Evolutionary conservation across 495 filamentous ascomycete species (phyloP), one percentile per base, ranked within the genome.

Genomic region (Aspergillus coremiiformis): DNA sequence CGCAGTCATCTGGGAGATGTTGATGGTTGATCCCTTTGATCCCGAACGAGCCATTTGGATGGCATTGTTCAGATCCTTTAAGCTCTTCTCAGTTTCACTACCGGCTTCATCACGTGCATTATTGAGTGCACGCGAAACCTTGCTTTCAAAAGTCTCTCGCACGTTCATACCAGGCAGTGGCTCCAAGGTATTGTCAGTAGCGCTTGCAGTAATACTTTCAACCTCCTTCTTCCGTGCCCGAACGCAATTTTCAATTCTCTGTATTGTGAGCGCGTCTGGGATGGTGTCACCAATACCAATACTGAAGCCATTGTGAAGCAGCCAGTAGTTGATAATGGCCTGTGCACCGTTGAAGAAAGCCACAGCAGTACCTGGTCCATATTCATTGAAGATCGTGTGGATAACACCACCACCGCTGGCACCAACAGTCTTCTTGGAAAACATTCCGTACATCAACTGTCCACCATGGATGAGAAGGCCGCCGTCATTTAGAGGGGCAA

Each of bases 281-380:
- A 99, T 92, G 0, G 94, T 97, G 66, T 99, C 93, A 69, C 93
- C 93, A 55, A 99, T 97, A 70, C 93, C 93, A 55, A 99, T 96
- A 69, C 89, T 95, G 72, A 94, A 93, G 39, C 93, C 93, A 63
- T 96, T 86, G 69, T 99, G 94, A n/a, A 97, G 75, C 10, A 99
- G 80, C 93, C 93, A 97, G 69, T 96, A 96, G 63, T 89, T 89
- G 54, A 97, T 85, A 33, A 97, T 90, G 14, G 85, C 82, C 68
- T 99, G 93, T 29, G 84, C 83, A 47, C 90, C 91, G 60, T 96
- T 96, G 74, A 99, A 95, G 76, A 99, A 99, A 33, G 79, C 80
- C 66, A 97, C 86, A 8, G 91, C 87, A 26, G 83, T 84, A n/a
- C 85, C 76, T 29, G 79, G 73, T 17, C 93, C 92, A 49, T 89